Evolutionary conservation across 345 rosid species (phyloP).

Genomic region (Luvunga scandens): DNA sequence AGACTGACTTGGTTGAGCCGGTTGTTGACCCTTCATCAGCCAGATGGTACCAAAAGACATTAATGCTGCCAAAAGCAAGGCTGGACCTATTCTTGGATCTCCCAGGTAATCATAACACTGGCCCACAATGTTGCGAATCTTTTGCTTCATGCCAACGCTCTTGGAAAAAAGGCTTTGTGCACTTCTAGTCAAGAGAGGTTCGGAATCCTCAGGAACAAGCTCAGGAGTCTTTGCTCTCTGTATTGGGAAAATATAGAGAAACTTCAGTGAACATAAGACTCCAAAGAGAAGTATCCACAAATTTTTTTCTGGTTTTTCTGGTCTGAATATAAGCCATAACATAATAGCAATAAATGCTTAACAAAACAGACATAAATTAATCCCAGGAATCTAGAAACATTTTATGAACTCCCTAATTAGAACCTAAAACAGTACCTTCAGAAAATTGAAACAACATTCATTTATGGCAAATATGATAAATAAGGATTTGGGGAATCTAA

Average conservation of each 20-base stretch:
- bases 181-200: conserved; percentile 66
- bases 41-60: conserved; percentile 66
- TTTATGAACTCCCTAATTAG: background rate
- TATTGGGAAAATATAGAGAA: conserved; percentile 7
- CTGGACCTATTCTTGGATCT: conserved; percentile 85
- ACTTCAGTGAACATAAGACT: conserved; percentile 4
- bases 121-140: conserved; percentile 27
- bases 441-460: background rate
- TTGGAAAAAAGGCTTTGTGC: conserved; percentile 43
- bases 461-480: background rate
- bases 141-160: conserved; percentile 57
- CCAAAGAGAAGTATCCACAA: background rate
- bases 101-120: conserved; percentile 43
- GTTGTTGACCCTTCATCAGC: conserved; percentile 64
- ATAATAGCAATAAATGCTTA: background rate
- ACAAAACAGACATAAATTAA: background rate
- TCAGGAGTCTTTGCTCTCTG: conserved; percentile 82
- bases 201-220: conserved; percentile 76
- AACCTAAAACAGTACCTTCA: background rate
- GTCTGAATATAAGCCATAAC: background rate
- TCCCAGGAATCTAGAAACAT: background rate
- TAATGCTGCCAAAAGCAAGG: conserved; percentile 75
- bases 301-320: background rate
- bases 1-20: conserved; percentile 35
- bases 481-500: background rate